Evolutionary conservation across 192 early-diverging fungal genomes (phyloP).

Genomic region (Umbelopsis vinacea): DNA sequence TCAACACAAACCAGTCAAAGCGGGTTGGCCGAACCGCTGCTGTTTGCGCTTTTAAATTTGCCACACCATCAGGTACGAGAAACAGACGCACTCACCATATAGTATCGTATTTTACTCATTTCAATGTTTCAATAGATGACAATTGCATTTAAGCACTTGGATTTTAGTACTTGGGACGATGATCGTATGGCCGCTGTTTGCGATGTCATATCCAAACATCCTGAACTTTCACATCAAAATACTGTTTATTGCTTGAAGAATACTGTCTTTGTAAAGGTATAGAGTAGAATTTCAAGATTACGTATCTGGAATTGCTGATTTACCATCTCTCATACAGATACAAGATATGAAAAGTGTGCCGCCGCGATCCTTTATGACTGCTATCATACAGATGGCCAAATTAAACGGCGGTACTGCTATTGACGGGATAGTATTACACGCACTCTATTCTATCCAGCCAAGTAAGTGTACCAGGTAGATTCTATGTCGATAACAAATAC

Average conservation of each 20-base stretch:
- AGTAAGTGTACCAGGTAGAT: background rate
- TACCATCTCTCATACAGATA: background rate
- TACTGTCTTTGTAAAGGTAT: background rate
- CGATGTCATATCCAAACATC: constrained; percentile 11
- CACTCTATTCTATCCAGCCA: background rate
- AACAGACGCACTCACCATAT: background rate
- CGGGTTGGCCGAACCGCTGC: background rate
- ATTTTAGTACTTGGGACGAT: background rate
- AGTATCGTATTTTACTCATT: background rate
- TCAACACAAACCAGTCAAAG: background rate
- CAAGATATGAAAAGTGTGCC: background rate
- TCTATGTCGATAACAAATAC: background rate
- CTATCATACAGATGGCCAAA: background rate
- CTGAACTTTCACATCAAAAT: constrained; percentile 8
- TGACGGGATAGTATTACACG: background rate
- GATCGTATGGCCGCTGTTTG: background rate
- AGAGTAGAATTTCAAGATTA: too few species aligned
- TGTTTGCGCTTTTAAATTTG: background rate
- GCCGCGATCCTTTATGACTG: background rate
- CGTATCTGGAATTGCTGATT: background rate
- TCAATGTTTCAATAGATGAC: background rate
- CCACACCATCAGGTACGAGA: background rate
- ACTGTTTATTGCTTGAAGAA: background rate
- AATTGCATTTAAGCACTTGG: background rate
- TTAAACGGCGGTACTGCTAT: background rate